Evolutionary conservation across 768 basidiomycete genomes (phyloP).

Genomic region (Boletus sensibilis): DNA sequence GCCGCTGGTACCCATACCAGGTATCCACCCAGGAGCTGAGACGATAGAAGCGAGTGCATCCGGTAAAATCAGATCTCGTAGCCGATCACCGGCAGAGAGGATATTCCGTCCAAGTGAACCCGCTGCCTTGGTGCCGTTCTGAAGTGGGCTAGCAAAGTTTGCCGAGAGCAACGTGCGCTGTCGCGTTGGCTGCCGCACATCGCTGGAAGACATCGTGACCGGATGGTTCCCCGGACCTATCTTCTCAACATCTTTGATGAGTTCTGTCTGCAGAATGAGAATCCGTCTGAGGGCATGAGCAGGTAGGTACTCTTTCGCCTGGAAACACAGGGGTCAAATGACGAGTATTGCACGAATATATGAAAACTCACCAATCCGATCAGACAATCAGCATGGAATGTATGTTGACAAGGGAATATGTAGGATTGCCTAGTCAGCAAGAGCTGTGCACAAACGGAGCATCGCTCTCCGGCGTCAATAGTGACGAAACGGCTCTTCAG

Average conservation of each 20-base stretch:
- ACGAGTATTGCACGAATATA: not conserved
- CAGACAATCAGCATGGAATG: constrained; percentile 96
- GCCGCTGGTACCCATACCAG: constrained; percentile 54
- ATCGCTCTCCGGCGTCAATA: constrained; percentile 83
- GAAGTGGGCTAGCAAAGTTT: constrained; percentile 61
- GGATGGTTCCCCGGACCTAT: constrained; percentile 33
- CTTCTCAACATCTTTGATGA: constrained; percentile 56
- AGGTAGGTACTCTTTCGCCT: constrained; percentile 93
- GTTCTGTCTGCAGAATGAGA: constrained; percentile 78
- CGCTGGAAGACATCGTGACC: constrained; percentile 33
- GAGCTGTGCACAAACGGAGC: constrained; percentile 73
- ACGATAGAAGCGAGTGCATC: constrained; percentile 88
- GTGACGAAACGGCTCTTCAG: constrained; percentile 90
- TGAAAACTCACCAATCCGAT: constrained; percentile 76
- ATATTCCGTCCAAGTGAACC: constrained; percentile 75
- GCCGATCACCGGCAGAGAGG: constrained; percentile 82
- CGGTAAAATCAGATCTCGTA: constrained; percentile 91
- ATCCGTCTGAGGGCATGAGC: constrained; percentile 81
- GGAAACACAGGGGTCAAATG: constrained; percentile 2
- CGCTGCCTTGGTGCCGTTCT: constrained; percentile 63
- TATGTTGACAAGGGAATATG: constrained; percentile 97
- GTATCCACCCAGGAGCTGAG: constrained; percentile 75
- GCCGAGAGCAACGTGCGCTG: constrained; percentile 75
- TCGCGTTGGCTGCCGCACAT: constrained; percentile 44
- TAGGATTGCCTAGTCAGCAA: constrained; percentile 92